Evolutionary conservation across 1,284 basidiomycete species (phyloP).

Genomic region (Cutaneotrichosporon sp.): DNA sequence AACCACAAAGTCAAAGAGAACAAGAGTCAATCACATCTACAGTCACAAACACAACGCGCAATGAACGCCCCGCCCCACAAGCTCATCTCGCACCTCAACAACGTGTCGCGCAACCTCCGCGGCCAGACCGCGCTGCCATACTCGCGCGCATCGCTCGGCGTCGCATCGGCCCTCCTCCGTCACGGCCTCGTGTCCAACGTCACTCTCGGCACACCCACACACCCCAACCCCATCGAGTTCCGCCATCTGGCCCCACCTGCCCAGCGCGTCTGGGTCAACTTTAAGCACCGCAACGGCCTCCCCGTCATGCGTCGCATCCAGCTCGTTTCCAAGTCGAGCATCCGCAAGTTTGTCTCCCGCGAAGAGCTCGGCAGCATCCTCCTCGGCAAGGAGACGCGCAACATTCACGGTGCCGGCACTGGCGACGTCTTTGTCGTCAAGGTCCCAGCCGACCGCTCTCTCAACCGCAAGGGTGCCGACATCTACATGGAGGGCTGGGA

Average conservation of each 20-base stretch:
- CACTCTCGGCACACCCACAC: slow-evolving; percentile 44
- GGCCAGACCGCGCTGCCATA: slow-evolving; percentile 49
- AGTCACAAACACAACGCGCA: not conserved
- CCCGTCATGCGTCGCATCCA: slow-evolving; percentile 47
- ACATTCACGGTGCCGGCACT: slow-evolving; percentile 48
- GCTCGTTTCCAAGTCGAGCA: slow-evolving; percentile 45
- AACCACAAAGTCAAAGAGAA: no score
- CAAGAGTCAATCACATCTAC: no score
- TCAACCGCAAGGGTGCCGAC: slow-evolving; percentile 31
- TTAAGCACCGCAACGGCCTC: slow-evolving; percentile 50
- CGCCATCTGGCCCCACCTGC: slow-evolving; percentile 34
- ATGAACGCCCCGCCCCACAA: slow-evolving; percentile 45
- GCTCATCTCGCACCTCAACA: slow-evolving; percentile 49
- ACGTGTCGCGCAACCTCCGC: slow-evolving; percentile 47
- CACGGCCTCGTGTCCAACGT: slow-evolving; percentile 50
- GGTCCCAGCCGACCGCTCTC: slow-evolving; percentile 27
- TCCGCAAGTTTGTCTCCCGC: slow-evolving; percentile 38
- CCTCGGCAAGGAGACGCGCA: slow-evolving; percentile 46
- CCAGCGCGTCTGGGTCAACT: slow-evolving; percentile 46
- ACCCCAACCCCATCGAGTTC: slow-evolving; percentile 44
- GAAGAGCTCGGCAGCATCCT: slow-evolving; percentile 49
- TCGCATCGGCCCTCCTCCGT: slow-evolving; percentile 49
- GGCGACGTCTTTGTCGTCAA: slow-evolving; percentile 51
- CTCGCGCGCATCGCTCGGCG: slow-evolving; percentile 43
- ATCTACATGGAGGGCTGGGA: slow-evolving; percentile 53